These are phyloP conservation scores for Raffaelea ambrosiae DNA, from an alignment of 2,329 filamentous ascomycete genomes.

Conservation along the genomic window DNA sequence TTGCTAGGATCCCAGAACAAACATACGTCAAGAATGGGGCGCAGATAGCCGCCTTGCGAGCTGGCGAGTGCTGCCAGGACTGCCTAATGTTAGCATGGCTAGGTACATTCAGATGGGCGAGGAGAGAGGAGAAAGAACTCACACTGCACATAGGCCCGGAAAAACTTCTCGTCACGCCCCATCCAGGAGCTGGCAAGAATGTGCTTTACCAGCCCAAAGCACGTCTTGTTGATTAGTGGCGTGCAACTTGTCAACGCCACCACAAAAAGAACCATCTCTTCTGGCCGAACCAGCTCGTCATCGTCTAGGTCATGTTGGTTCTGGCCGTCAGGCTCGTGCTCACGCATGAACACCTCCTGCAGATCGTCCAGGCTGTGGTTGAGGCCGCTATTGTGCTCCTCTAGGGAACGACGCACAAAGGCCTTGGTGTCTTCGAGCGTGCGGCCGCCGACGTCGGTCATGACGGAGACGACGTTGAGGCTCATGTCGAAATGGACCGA, in stretches of 20 bases:
- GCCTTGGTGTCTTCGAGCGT: slow-evolving; percentile 47
- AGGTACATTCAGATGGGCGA: background rate
- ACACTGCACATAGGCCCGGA: slow-evolving; percentile 45
- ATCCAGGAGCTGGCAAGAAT: slow-evolving; percentile 57
- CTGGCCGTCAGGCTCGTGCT: slow-evolving; percentile 32
- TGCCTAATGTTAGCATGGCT: slow-evolving; percentile 28
- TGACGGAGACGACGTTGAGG: slow-evolving; percentile 47
- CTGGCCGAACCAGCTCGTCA: slow-evolving; percentile 37
- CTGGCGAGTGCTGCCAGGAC: slow-evolving; percentile 68
- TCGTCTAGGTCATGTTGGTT: slow-evolving; percentile 32
- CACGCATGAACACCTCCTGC: slow-evolving; percentile 36
- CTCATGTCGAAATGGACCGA: slow-evolving; percentile 50
- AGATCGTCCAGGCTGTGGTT: slow-evolving; percentile 3
- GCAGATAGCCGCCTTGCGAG: slow-evolving; percentile 64
- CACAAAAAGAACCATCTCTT: slow-evolving; percentile 52
- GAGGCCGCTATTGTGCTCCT: slow-evolving; percentile 46
- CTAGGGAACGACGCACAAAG: slow-evolving; percentile 46
- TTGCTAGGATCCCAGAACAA: background rate
- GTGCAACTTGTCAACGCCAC: slow-evolving; percentile 54
- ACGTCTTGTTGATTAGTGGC: slow-evolving; percentile 51
- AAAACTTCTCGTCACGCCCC: slow-evolving; percentile 55
- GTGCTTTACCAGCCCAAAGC: slow-evolving; percentile 48
- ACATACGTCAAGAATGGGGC: slow-evolving; percentile 10
- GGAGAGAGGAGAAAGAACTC: background rate
- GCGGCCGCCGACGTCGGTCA: slow-evolving; percentile 35